Conservation (phyloP, 2,329 filamentous ascomycete species). For the Alternaria sp. region DNA sequence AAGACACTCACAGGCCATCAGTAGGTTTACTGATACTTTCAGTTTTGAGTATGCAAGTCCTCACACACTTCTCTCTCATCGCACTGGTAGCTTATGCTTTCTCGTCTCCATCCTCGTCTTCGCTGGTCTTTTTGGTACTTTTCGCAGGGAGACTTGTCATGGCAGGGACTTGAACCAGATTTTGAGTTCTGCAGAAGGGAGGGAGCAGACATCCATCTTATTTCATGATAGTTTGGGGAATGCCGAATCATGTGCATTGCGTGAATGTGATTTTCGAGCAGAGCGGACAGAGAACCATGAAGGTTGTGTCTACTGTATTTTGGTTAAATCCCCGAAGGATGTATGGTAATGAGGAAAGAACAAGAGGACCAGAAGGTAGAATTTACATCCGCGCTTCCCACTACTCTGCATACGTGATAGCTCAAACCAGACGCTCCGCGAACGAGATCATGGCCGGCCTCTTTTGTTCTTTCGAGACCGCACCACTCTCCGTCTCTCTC, state of each 20-base stretch:
- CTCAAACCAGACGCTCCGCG: too few species aligned
- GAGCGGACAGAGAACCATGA: not conserved
- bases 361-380: not conserved
- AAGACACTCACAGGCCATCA: too few species aligned
- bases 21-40: too few species aligned
- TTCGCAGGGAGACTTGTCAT: not conserved
- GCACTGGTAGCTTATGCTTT: fast-evolving
- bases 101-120: not conserved
- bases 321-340: not conserved
- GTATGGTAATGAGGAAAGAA: not conserved
- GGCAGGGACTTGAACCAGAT: fast-evolving
- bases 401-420: too few species aligned
- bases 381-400: fast-evolving
- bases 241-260: too few species aligned
- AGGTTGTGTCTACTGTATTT: too few species aligned
- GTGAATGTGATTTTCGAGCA: not conserved
- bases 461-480: too few species aligned
- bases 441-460: too few species aligned
- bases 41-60: not conserved
- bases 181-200: not conserved
- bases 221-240: too few species aligned
- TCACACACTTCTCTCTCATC: not conserved
- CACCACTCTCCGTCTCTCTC: not conserved
- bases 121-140: fast-evolving
- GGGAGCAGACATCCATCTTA: not conserved